Conservation (phyloP, 208 protist genomes). For the Wallacemonas sp. region DNA sequence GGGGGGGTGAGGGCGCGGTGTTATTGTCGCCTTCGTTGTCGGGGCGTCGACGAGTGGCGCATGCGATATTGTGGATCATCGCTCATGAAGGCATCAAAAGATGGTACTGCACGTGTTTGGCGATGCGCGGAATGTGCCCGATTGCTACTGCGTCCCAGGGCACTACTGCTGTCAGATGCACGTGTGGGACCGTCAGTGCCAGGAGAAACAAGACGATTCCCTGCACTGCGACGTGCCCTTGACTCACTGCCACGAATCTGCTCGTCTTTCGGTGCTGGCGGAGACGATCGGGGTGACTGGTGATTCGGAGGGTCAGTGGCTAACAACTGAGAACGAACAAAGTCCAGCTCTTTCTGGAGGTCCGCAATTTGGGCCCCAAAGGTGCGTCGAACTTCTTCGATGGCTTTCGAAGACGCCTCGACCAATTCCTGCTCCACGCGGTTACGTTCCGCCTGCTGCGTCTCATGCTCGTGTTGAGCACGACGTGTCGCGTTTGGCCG, state of each 20-base stretch:
- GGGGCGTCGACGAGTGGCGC: constrained; percentile 19
- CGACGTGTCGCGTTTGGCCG: too few relatives aligned
- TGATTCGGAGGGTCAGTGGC: neutral
- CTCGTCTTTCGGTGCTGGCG: neutral
- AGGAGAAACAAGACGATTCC: too few relatives aligned
- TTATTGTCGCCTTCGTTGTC: neutral
- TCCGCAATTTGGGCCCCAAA: constrained; percentile 18
- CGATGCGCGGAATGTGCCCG: neutral
- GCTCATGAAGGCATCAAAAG: constrained; percentile 80
- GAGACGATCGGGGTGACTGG: neutral
- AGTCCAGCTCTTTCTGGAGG: constrained; percentile 22
- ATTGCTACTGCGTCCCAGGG: neutral
- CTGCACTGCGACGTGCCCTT: too few relatives aligned
- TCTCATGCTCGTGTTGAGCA: too few relatives aligned
- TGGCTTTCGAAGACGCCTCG: neutral
- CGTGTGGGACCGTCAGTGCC: too few relatives aligned
- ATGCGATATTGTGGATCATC: constrained; percentile 62
- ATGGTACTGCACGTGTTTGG: constrained; percentile 1
- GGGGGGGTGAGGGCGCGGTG: neutral
- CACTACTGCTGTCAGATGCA: neutral
- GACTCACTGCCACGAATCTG: too few relatives aligned
- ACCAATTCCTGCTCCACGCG: constrained; percentile 6
- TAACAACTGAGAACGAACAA: neutral
- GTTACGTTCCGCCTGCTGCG: neutral
- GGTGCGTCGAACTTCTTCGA: constrained; percentile 20